A percentile compares a stretch with the other conserved stretches of the same genome.
Conservation (phyloP, 2,329 filamentous ascomycete genomes). For the Fusarium beomiforme region DNA sequence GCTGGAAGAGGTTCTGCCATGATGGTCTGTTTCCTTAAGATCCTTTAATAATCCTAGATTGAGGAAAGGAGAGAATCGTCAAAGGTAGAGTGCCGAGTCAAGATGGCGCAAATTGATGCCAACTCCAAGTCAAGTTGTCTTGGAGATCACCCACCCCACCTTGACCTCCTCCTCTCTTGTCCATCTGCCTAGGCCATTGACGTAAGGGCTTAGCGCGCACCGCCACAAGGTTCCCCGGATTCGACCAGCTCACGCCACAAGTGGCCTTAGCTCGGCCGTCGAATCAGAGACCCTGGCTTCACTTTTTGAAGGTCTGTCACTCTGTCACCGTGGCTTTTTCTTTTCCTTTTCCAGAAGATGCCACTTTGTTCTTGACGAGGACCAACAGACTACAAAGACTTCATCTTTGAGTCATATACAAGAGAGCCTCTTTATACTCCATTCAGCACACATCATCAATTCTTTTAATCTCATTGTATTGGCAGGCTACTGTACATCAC, state of each 20-base stretch:
- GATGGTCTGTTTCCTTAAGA: slow-evolving; percentile 19
- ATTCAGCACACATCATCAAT: not conserved
- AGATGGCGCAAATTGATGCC: slow-evolving; percentile 28
- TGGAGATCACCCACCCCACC: slow-evolving; percentile 32
- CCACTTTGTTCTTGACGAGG: slow-evolving; percentile 39
- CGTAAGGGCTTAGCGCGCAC: slow-evolving; percentile 24
- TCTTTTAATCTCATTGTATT: not conserved
- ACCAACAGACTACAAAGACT: slow-evolving; percentile 9
- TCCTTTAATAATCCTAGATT: not conserved
- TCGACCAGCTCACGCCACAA: slow-evolving; percentile 31
- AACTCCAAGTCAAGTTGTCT: slow-evolving; percentile 14
- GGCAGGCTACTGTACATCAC: slow-evolving; percentile 24
- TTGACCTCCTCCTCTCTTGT: slow-evolving; percentile 12
- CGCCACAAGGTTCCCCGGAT: slow-evolving; percentile 32
- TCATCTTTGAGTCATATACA: slow-evolving; percentile 8
- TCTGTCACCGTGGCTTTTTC: slow-evolving; percentile 47
- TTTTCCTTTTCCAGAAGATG: slow-evolving; percentile 38
- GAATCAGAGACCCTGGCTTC: slow-evolving; percentile 35
- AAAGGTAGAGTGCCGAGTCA: not conserved
- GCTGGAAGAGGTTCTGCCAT: slow-evolving; percentile 70
- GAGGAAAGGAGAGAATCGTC: not conserved
- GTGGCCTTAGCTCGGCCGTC: slow-evolving; percentile 38
- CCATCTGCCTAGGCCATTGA: slow-evolving; percentile 22
- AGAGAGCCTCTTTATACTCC: not conserved
- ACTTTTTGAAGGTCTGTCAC: slow-evolving; percentile 2